phyloP scores from a whole-genome alignment of 257 asterid species.

The Plantago elongata region DNA sequence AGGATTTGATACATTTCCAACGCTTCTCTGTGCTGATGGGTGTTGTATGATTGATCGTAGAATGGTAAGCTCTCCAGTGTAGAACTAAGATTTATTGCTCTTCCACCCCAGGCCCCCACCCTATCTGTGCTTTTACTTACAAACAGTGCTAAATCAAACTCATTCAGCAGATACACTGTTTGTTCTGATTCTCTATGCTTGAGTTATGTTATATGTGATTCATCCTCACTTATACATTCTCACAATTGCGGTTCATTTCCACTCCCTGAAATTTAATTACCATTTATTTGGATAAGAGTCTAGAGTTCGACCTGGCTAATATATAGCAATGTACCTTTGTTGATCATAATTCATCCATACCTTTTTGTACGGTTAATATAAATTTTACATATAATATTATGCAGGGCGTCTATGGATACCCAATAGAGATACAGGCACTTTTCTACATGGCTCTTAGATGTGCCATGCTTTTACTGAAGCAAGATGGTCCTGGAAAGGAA shows the following conservation, averaged over 20 bases:
- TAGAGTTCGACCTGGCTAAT: no score
- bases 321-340: background rate
- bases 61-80: slow-evolving; percentile 46
- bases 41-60: slow-evolving; percentile 78
- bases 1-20: slow-evolving; percentile 72
- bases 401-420: slow-evolving; percentile 74
- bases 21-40: slow-evolving; percentile 83
- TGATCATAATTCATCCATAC: background rate
- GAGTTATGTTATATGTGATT: no score
- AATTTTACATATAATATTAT: background rate
- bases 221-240: no score
- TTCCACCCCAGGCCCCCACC: no score
- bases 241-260: no score
- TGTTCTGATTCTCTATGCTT: no score
- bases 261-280: no score
- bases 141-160: no score
- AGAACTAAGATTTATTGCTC: background rate
- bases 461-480: slow-evolving; percentile 53
- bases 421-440: slow-evolving; percentile 62
- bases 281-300: no score
- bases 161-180: no score
- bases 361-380: background rate
- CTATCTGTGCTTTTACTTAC: no score
- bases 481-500: slow-evolving; percentile 55
- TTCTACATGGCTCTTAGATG: slow-evolving; percentile 76